These are phyloP conservation scores for Anthracocystis panici-leucophaei DNA, from an alignment of 1,284 basidiomycete species.

Conservation along the genomic window DNA sequence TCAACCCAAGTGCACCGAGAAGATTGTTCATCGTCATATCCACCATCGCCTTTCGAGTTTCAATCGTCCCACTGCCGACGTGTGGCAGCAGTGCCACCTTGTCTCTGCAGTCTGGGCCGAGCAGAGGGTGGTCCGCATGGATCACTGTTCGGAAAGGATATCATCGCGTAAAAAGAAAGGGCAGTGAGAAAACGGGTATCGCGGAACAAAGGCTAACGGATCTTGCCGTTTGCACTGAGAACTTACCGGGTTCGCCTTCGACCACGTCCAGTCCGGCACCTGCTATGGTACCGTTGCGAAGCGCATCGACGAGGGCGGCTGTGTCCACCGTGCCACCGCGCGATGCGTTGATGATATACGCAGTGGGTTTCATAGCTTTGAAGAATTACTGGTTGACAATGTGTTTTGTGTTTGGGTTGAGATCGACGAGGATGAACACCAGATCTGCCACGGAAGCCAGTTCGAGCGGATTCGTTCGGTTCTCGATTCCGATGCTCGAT, in stretches of 20 bases:
- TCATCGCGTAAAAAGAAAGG: not conserved
- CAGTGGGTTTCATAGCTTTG: constrained; percentile 79
- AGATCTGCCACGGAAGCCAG: constrained; percentile 52
- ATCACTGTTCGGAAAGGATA: constrained; percentile 71
- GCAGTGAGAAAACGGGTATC: constrained; percentile 7
- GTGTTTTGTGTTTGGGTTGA: constrained; percentile 80
- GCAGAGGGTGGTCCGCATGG: constrained; percentile 79
- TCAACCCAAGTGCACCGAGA: constrained; percentile 53
- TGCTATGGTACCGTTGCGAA: constrained; percentile 83
- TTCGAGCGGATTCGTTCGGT: constrained; percentile 44
- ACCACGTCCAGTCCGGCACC: constrained; percentile 94
- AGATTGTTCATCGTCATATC: constrained; percentile 54
- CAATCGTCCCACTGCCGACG: constrained; percentile 86
- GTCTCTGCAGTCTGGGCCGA: constrained; percentile 69
- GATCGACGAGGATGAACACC: constrained; percentile 78
- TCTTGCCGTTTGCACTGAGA: constrained; percentile 15
- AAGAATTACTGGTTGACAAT: constrained; percentile 81
- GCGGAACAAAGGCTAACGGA: constrained; percentile 23
- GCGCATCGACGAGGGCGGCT: constrained; percentile 83
- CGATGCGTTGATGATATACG: constrained; percentile 60
- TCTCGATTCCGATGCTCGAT: constrained; percentile 40
- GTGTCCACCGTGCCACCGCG: constrained; percentile 80
- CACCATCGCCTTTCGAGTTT: constrained; percentile 86
- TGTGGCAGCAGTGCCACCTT: constrained; percentile 87
- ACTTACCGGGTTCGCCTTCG: constrained; percentile 82